Conservation (phyloP, 768 basidiomycete genomes). For the Infundibulicybe gibba region DNA sequence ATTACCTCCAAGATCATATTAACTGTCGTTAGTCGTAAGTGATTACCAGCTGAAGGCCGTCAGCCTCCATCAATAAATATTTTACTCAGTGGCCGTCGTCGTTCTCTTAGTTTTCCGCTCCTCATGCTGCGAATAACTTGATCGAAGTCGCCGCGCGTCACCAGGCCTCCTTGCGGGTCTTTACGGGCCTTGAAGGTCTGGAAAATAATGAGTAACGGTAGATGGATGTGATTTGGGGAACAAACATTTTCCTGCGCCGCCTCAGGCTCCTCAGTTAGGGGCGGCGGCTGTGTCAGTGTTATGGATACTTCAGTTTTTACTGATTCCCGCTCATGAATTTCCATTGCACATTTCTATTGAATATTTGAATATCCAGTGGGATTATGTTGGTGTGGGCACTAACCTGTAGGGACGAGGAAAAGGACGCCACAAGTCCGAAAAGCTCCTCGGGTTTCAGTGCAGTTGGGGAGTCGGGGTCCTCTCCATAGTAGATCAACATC, state of each 20-base stretch:
- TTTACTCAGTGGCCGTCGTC: constrained; percentile 65
- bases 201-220: constrained; percentile 6
- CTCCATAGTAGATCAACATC: constrained; percentile 74
- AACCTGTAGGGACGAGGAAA: constrained; percentile 72
- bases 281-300: constrained; percentile 18
- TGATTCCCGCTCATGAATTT: constrained; percentile 45
- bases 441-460: constrained; percentile 78
- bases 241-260: constrained; percentile 17
- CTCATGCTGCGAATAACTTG: constrained; percentile 81
- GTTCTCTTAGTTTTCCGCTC: constrained; percentile 53
- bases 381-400: constrained; percentile 6
- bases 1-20: no score
- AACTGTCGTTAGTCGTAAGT: no score
- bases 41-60: no score
- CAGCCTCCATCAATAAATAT: constrained; percentile 68
- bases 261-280: constrained; percentile 13
- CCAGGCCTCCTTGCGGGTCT: constrained; percentile 29
- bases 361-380: neutral
- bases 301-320: constrained; percentile 26
- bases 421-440: constrained; percentile 71
- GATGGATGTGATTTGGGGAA: neutral
- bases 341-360: constrained; percentile 65
- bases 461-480: constrained; percentile 60
- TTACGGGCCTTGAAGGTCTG: constrained; percentile 41
- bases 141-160: constrained; percentile 74